Percentiles rank a stretch among this genome's conserved stretches.
These are phyloP conservation scores for Eremothecium gossypii DNA, from an alignment of 1,139 yeast genomes.

Conservation along the genomic window DNA sequence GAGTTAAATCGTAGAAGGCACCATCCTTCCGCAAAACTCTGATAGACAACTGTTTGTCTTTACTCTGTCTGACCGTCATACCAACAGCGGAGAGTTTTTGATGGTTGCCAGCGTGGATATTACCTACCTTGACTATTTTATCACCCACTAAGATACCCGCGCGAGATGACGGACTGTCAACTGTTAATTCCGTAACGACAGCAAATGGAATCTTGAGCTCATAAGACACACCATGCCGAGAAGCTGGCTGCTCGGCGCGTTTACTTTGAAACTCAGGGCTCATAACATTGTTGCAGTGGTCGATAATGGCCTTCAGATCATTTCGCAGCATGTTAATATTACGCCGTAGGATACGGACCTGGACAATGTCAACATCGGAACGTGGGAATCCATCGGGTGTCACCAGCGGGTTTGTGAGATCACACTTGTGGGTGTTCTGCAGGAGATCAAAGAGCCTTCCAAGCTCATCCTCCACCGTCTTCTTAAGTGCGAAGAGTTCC, in stretches of 20 bases:
- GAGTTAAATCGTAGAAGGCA: slow-evolving; percentile 11
- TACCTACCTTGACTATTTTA: slow-evolving; percentile 43
- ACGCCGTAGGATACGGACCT: slow-evolving; percentile 52
- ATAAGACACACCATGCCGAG: background rate
- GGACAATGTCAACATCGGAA: slow-evolving; percentile 67
- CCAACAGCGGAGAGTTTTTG: slow-evolving; percentile 31
- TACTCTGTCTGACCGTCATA: slow-evolving; percentile 12
- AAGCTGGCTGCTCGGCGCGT: slow-evolving; percentile 6
- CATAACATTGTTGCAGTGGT: slow-evolving; percentile 41
- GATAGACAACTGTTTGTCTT: slow-evolving; percentile 14
- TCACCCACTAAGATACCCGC: slow-evolving; percentile 40
- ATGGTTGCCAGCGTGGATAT: slow-evolving; percentile 46
- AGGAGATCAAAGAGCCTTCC: slow-evolving; percentile 12
- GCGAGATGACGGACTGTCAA: slow-evolving; percentile 39
- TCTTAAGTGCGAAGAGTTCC: slow-evolving; percentile 13
- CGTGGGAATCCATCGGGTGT: slow-evolving; percentile 80
- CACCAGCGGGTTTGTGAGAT: slow-evolving; percentile 57
- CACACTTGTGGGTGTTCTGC: slow-evolving; percentile 33
- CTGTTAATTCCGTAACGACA: slow-evolving; percentile 38
- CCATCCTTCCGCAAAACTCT: slow-evolving; percentile 14
- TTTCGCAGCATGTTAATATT: slow-evolving; percentile 60
- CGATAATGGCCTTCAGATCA: slow-evolving; percentile 48
- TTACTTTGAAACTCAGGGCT: slow-evolving; percentile 34
- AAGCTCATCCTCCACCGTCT: slow-evolving; percentile 17
- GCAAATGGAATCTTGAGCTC: slow-evolving; percentile 47